Percentiles rank a stretch among this genome's conserved stretches.
Conservation (phyloP, 2,329 filamentous ascomycete species). For the Pestalotiopsis sp. region DNA sequence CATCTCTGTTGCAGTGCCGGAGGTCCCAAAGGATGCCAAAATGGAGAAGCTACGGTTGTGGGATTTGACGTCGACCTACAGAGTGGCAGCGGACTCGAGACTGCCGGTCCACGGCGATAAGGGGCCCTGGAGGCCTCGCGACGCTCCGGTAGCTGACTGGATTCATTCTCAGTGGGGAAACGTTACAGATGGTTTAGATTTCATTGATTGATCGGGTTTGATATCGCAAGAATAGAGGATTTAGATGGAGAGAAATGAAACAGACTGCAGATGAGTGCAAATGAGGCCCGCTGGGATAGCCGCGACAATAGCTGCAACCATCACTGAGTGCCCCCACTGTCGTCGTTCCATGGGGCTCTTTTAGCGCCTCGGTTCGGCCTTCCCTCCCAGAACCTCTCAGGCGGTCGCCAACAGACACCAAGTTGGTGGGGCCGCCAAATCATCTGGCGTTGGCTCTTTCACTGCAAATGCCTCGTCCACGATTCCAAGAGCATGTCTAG, state of each 20-base stretch:
- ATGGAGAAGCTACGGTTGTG: not conserved
- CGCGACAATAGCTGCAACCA: too few species aligned
- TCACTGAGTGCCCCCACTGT: not conserved
- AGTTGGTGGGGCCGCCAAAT: too few species aligned
- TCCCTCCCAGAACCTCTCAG: not conserved
- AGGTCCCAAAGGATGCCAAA: not conserved
- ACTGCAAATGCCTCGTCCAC: not conserved
- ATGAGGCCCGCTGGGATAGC: too few species aligned
- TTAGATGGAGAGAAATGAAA: too few species aligned
- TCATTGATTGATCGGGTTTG: slow-evolving; percentile 13
- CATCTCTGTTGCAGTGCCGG: not conserved
- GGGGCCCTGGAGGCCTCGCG: not conserved
- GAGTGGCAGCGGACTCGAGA: not conserved
- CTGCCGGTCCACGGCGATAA: not conserved
- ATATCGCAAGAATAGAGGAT: too few species aligned
- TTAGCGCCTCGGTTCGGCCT: not conserved
- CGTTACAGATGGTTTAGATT: not conserved
- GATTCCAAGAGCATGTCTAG: not conserved
- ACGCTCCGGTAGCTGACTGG: not conserved
- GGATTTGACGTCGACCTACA: not conserved
- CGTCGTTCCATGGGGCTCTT: not conserved
- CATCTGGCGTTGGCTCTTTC: not conserved
- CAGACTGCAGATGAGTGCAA: too few species aligned
- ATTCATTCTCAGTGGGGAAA: not conserved
- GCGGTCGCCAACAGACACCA: not conserved